Evolutionary conservation across 1,139 yeast species (phyloP).

Genomic region (Hansenula lynferdii): DNA sequence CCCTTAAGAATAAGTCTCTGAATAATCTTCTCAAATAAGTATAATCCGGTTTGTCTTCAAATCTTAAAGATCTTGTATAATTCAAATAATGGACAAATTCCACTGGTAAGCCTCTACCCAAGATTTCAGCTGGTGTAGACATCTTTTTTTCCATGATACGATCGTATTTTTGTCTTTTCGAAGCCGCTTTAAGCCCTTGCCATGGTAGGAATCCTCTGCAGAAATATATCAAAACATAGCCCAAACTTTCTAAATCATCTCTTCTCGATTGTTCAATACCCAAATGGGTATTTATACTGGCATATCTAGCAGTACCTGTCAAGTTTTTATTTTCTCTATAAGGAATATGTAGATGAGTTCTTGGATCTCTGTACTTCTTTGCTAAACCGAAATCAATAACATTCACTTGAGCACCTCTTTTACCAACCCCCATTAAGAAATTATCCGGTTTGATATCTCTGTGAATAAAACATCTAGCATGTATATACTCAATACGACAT

Average conservation of each 20-base stretch:
- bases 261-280: slow-evolving; percentile 97
- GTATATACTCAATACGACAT: slow-evolving; percentile 92
- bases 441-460: slow-evolving; percentile 92
- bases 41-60: slow-evolving; percentile 97
- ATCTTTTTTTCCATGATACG: slow-evolving; percentile 95
- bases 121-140: slow-evolving; percentile 84
- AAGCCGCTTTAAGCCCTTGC: slow-evolving; percentile 98
- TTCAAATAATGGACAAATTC: slow-evolving; percentile 88
- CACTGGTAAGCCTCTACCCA: slow-evolving; percentile 87
- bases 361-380: slow-evolving; percentile 90
- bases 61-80: slow-evolving; percentile 85
- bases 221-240: slow-evolving; percentile 91
- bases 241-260: slow-evolving; percentile 94
- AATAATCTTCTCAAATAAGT: slow-evolving; percentile 82
- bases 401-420: slow-evolving; percentile 92
- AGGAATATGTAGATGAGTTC: slow-evolving; percentile 93
- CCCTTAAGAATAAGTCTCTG: slow-evolving; percentile 84
- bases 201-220: slow-evolving; percentile 96
- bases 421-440: slow-evolving; percentile 94
- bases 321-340: slow-evolving; percentile 94
- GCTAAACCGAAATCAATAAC: slow-evolving; percentile 98
- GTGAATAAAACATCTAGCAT: slow-evolving; percentile 92
- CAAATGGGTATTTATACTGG: slow-evolving; percentile 90
- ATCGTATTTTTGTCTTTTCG: slow-evolving; percentile 95
- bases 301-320: slow-evolving; percentile 97